Evolutionary conservation across 306 rosid species (phyloP), one percentile per base, ranked within the genome.

Genomic region (Gastrolobium bilobum): DNA sequence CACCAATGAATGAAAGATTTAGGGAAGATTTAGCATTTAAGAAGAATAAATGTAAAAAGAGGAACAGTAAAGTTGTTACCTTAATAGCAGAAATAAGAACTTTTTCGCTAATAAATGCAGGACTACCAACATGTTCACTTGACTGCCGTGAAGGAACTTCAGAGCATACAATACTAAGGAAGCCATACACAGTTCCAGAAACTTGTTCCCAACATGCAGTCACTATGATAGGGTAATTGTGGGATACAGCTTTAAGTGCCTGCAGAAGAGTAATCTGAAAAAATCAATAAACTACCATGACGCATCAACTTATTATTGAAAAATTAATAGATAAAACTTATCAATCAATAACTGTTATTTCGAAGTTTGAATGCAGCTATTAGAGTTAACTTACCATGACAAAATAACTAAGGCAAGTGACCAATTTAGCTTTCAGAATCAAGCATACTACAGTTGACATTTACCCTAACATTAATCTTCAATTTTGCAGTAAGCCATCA

Each of bases 161-260:
- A 66, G 88, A 78, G 76, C 77, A 74, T 53, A 80, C 84, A 86
- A 60, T 84, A 47, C 82, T 84, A 62, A 91, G 79, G 78, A 91
- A 73, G 52, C 80, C 80, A 75, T 80, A 84, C 77, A 93, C 91
- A 71, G 81, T 68, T 7, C 90, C 64, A 72, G 93, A 93, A 84
- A 95, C 84, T 75, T 73, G 84, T 73, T 84, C 87, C 99, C 99
- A 95, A 76, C 90, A 93, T 30, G 91, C 79, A 79, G 79, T 31
- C 85, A 89, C 87, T 64, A 81, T 83, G 76, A 83, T 87, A 50
- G 99, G 99, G 78, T 91, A 93, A 85, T 79, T 93, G 85, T 95
- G 99, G 60, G 85, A 93, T 77, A 87, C 89, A 78, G 93, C 93
- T 86, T 86, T 95, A 34, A 95, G 92, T 14, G 93, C 97, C 97